These are phyloP conservation scores for Aspergillus melleus DNA, from an alignment of 2,329 filamentous ascomycete genomes.

Conservation along the genomic window DNA sequence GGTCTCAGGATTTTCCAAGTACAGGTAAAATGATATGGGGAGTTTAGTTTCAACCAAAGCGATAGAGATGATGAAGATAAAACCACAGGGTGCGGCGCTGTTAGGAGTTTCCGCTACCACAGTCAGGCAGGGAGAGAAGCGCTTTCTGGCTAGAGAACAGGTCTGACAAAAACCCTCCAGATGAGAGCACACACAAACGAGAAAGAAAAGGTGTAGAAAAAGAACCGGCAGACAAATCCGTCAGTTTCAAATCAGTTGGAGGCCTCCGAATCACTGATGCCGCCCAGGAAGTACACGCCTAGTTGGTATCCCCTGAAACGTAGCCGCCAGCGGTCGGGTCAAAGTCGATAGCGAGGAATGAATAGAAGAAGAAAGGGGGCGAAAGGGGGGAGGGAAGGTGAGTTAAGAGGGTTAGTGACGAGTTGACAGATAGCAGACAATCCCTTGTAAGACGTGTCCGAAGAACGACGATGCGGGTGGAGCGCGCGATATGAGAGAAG, in stretches of 20 bases:
- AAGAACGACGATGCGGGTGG: conserved; percentile 13
- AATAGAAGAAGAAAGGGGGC: not conserved
- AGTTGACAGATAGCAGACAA: conserved; percentile 1
- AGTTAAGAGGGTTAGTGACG: not conserved
- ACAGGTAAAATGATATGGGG: conserved; percentile 24
- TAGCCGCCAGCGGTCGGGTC: conserved; percentile 8
- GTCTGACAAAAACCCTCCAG: conserved; percentile 19
- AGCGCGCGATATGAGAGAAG: conserved; percentile 16
- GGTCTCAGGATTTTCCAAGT: conserved; percentile 26
- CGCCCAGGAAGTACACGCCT: conserved; percentile 15
- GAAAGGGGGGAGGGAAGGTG: not conserved
- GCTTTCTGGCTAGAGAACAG: conserved; percentile 20
- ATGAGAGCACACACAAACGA: conserved; percentile 16
- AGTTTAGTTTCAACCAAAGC: conserved; percentile 19
- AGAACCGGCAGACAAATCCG: conserved; percentile 14
- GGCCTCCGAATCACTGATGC: conserved; percentile 13
- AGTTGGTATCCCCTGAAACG: conserved; percentile 19
- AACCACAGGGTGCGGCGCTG: conserved; percentile 25
- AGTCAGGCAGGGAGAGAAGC: conserved; percentile 14
- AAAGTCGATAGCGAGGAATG: not conserved
- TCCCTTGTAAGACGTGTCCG: conserved; percentile 18
- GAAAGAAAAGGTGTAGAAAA: conserved; percentile 6
- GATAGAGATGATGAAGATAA: conserved; percentile 17
- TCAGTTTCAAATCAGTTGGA: conserved; percentile 12
- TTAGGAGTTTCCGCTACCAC: conserved; percentile 19